Conservation (phyloP, 2,329 filamentous ascomycete genomes). For the Colletotrichum sp. region DNA sequence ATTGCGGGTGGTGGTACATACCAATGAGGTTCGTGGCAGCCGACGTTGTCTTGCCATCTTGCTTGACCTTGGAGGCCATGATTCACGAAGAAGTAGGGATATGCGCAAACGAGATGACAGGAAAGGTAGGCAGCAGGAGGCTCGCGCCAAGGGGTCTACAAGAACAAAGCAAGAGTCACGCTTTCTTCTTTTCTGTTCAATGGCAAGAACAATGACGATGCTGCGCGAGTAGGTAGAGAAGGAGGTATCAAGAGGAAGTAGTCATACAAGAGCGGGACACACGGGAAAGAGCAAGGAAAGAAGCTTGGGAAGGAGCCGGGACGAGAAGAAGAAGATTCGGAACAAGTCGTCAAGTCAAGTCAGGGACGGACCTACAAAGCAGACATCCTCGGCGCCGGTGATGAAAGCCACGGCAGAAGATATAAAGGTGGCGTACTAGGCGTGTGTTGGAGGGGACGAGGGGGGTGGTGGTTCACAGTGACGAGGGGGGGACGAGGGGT, state of each 20-base stretch:
- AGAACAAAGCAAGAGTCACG: neutral
- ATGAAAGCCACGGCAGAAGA: slow-evolving; percentile 21
- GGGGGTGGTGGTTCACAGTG: neutral
- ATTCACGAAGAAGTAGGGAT: neutral
- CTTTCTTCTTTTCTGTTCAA: neutral
- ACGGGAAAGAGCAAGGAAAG: neutral
- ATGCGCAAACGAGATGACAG: neutral
- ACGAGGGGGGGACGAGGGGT: neutral
- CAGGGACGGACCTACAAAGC: slow-evolving; percentile 2
- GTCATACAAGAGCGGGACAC: neutral
- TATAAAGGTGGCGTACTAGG: slow-evolving; percentile 15
- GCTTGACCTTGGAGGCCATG: slow-evolving; percentile 49
- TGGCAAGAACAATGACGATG: neutral
- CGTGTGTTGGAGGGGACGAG: neutral
- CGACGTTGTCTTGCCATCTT: slow-evolving; percentile 74
- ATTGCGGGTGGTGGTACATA: slow-evolving; percentile 45
- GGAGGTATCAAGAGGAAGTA: neutral
- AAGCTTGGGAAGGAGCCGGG: neutral
- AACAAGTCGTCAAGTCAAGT: slow-evolving; percentile 1
- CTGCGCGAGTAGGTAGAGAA: neutral
- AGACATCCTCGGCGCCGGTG: slow-evolving; percentile 22
- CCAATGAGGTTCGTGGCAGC: slow-evolving; percentile 91
- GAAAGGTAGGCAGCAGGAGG: slow-evolving; percentile 2
- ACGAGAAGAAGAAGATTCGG: slow-evolving; percentile 16
- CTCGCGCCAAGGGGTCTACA: neutral